phyloP scores from a whole-genome alignment of 345 rosid genomes.

The Gossypium rotundifolium region DNA sequence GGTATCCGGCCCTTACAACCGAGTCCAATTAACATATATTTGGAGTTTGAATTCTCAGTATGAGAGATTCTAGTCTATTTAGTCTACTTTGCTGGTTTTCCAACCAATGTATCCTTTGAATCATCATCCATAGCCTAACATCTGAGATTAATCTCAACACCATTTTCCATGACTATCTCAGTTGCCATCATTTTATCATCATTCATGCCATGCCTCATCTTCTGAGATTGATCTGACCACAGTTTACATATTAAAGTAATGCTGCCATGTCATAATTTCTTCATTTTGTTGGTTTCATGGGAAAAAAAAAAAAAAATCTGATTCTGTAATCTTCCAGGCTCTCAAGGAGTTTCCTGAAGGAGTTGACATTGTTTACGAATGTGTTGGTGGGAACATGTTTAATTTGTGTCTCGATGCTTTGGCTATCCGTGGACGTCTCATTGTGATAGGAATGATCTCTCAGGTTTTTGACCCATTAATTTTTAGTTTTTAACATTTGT shows the following conservation, averaged over 20 bases:
- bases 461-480: conserved; percentile 42
- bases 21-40: not conserved
- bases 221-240: not conserved
- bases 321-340: conserved; percentile 36
- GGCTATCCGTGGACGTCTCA: conserved; percentile 72
- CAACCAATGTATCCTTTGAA: not conserved
- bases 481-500: too few relatives aligned
- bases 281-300: not conserved
- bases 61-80: not conserved
- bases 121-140: not conserved
- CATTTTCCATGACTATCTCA: not conserved
- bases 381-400: conserved; percentile 93
- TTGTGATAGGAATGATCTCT: conserved; percentile 95
- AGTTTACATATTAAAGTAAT: not conserved
- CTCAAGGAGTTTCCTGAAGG: conserved; percentile 80
- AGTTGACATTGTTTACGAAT: conserved; percentile 76
- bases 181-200: not conserved
- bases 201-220: not conserved
- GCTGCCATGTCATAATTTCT: not conserved
- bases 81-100: not conserved
- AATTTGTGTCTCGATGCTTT: conserved; percentile 76
- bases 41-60: not conserved
- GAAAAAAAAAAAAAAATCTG: too few relatives aligned
- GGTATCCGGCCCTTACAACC: not conserved
- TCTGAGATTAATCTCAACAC: not conserved